phyloP scores from a whole-genome alignment of 2,329 filamentous ascomycete genomes.

The Diplocarpon mali region DNA sequence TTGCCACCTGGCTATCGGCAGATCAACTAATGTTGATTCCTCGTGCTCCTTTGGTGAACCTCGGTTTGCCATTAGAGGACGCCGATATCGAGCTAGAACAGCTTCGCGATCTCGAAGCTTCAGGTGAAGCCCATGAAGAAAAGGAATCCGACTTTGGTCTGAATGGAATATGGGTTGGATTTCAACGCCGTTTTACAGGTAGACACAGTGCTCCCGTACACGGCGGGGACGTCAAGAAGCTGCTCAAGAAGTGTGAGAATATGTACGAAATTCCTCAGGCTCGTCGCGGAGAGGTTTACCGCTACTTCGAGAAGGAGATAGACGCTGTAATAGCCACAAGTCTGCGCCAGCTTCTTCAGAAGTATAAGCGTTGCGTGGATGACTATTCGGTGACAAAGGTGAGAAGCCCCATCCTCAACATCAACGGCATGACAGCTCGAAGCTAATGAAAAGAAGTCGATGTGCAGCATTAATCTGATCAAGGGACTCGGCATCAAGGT shows the following conservation, averaged over 20 bases:
- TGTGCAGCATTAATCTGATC: slow-evolving; percentile 28
- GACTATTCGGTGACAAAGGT: slow-evolving; percentile 18
- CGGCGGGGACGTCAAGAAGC: slow-evolving; percentile 14
- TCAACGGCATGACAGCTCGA: background rate
- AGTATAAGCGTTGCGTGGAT: slow-evolving; percentile 17
- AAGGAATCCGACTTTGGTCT: slow-evolving; percentile 16
- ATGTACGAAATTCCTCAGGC: slow-evolving; percentile 21
- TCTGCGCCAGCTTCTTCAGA: slow-evolving; percentile 10
- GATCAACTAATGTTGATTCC: slow-evolving; percentile 17
- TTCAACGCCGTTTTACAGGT: slow-evolving; percentile 21
- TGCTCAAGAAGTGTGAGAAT: slow-evolving; percentile 11
- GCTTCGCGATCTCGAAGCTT: slow-evolving; percentile 18
- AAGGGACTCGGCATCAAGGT: slow-evolving; percentile 48
- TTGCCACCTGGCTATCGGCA: slow-evolving; percentile 16
- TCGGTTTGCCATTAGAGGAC: slow-evolving; percentile 22
- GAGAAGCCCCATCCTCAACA: background rate
- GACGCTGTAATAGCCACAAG: slow-evolving; percentile 13
- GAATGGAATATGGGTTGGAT: slow-evolving; percentile 18
- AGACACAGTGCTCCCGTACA: slow-evolving; percentile 3
- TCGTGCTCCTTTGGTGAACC: slow-evolving; percentile 18
- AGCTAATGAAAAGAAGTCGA: slow-evolving; percentile 14
- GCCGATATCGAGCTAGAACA: slow-evolving; percentile 22
- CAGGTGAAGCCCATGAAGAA: slow-evolving; percentile 6
- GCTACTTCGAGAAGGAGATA: slow-evolving; percentile 21
- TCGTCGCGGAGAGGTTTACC: slow-evolving; percentile 24